Conservation (phyloP, 2,329 filamentous ascomycete species). For the Hypoxylon sp. region DNA sequence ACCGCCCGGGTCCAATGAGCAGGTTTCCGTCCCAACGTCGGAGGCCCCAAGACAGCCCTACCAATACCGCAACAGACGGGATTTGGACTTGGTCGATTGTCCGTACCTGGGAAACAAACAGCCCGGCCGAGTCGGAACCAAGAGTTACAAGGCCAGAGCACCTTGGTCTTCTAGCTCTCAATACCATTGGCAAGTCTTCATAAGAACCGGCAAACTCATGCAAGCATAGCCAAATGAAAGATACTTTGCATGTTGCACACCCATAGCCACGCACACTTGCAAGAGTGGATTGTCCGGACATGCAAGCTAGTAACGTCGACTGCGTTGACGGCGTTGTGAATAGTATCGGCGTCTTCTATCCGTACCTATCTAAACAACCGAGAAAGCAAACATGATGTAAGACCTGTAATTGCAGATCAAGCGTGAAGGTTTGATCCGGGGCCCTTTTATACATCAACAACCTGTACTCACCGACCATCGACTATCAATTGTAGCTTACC, state of each 20-base stretch:
- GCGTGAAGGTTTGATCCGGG: too few species aligned
- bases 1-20: background rate
- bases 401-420: too few species aligned
- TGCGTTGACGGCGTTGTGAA: background rate
- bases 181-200: conserved; percentile 55
- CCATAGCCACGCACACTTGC: conserved; percentile 36
- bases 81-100: background rate
- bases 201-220: conserved; percentile 49
- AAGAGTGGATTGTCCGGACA: background rate
- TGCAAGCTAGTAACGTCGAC: background rate
- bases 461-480: too few species aligned
- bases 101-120: too few species aligned
- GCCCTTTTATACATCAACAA: too few species aligned
- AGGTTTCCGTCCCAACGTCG: conserved; percentile 4
- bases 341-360: background rate
- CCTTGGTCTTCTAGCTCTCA: conserved; percentile 4
- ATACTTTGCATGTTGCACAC: conserved; percentile 40
- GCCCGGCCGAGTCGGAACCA: background rate
- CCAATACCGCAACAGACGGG: background rate
- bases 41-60: background rate
- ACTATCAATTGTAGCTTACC: too few species aligned
- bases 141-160: background rate
- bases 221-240: conserved; percentile 1
- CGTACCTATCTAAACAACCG: background rate
- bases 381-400: background rate